phyloP scores from a whole-genome alignment of 192 early-diverging fungal genomes.

The Umbelopsis sp. region DNA sequence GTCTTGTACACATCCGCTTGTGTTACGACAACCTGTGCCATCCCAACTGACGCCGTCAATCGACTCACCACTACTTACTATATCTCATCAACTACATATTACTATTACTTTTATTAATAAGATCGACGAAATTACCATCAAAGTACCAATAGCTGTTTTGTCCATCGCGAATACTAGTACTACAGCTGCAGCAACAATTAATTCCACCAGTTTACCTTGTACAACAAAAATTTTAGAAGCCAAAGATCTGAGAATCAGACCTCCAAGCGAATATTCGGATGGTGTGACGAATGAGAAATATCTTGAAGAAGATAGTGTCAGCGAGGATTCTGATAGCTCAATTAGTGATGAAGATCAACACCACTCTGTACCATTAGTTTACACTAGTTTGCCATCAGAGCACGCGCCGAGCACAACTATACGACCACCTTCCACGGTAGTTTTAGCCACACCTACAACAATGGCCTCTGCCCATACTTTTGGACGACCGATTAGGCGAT shows the following conservation, averaged over 20 bases:
- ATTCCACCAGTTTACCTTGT: neutral
- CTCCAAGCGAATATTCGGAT: neutral
- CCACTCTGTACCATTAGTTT: neutral
- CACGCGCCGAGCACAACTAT: neutral
- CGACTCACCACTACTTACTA: conserved; percentile 34
- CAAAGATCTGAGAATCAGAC: conserved; percentile 1
- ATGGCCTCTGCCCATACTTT: conserved; percentile 1
- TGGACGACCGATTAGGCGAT: neutral
- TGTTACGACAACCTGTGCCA: conserved; percentile 28
- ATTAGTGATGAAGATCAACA: neutral
- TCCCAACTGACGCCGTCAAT: conserved; percentile 17
- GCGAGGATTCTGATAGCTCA: neutral
- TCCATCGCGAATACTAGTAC: conserved; percentile 17
- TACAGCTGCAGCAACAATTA: neutral
- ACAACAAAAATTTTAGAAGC: neutral
- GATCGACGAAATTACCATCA: conserved; percentile 34
- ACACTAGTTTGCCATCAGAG: neutral
- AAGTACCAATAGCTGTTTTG: conserved; percentile 35
- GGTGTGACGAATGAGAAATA: neutral
- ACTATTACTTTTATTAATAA: conserved; percentile 31
- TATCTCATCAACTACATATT: conserved; percentile 36
- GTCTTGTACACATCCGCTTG: conserved; percentile 32
- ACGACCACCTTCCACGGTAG: conserved; percentile 6
- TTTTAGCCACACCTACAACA: neutral
- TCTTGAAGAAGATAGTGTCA: neutral